These are phyloP conservation scores for Solanum chilense DNA, from an alignment of 257 asterid species.

Conservation along the genomic window DNA sequence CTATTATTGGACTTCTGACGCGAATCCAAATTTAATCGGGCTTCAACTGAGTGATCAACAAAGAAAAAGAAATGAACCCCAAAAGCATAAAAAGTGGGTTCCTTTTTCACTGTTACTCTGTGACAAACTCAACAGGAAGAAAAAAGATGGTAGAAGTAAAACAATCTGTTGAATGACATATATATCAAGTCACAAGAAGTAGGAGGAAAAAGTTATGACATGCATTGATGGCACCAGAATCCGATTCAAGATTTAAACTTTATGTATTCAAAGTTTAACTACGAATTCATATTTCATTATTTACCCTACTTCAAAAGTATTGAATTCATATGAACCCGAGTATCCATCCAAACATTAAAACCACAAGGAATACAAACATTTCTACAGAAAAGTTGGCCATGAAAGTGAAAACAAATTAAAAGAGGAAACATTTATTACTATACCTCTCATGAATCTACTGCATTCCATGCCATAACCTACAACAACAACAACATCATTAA, in stretches of 20 bases:
- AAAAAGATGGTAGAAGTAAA: not conserved
- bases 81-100: not conserved
- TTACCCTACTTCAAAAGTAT: not conserved
- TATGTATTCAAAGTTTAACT: not conserved
- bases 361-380: not conserved
- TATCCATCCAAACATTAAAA: not conserved
- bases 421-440: slow-evolving; percentile 4
- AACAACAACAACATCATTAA: slow-evolving; percentile 18
- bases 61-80: not conserved
- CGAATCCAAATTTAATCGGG: accelerated
- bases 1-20: too few relatives aligned
- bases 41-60: too few relatives aligned
- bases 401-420: not conserved
- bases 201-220: not conserved
- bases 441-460: slow-evolving; percentile 95
- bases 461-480: slow-evolving; percentile 99
- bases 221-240: not conserved
- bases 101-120: not conserved
- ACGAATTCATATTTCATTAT: not conserved
- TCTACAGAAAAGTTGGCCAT: not conserved
- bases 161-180: not conserved
- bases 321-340: not conserved
- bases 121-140: not conserved
- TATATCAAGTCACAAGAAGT: not conserved
- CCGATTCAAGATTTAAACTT: not conserved